Conservation (phyloP, 495 filamentous ascomycete genomes). For the Aspergillus nanangensis region DNA sequence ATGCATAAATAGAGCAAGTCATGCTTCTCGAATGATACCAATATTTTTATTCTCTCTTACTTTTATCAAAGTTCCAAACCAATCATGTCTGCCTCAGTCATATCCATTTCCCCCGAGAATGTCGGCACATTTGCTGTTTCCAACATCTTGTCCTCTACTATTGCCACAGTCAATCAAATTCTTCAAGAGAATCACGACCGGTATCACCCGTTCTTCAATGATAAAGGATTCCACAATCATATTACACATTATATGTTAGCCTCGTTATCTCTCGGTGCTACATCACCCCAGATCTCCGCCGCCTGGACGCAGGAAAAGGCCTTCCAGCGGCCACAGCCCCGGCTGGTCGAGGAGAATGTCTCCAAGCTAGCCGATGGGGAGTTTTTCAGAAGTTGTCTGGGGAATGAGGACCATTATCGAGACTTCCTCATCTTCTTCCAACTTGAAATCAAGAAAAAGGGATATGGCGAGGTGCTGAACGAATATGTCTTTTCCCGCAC, state of each 20-base stretch:
- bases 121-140: too few relatives aligned
- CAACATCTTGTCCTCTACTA: too few relatives aligned
- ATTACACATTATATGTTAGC: constrained; percentile 72
- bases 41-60: too few relatives aligned
- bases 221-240: constrained; percentile 64
- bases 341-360: constrained; percentile 39
- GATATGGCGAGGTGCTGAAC: constrained; percentile 52
- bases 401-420: constrained; percentile 51
- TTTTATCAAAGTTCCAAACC: too few relatives aligned
- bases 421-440: constrained; percentile 73
- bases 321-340: constrained; percentile 50
- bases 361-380: constrained; percentile 47
- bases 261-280: constrained; percentile 68
- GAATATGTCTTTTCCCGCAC: constrained; percentile 64
- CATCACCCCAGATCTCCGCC: constrained; percentile 53
- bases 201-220: constrained; percentile 81
- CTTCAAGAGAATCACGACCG: too few relatives aligned
- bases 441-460: constrained; percentile 58
- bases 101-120: too few relatives aligned
- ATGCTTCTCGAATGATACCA: too few relatives aligned
- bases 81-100: too few relatives aligned
- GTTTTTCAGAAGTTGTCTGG: constrained; percentile 48
- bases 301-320: constrained; percentile 45
- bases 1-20: too few relatives aligned
- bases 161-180: too few relatives aligned